Evolutionary conservation across 306 rosid species (phyloP).

Genomic region (Prunus mume): DNA sequence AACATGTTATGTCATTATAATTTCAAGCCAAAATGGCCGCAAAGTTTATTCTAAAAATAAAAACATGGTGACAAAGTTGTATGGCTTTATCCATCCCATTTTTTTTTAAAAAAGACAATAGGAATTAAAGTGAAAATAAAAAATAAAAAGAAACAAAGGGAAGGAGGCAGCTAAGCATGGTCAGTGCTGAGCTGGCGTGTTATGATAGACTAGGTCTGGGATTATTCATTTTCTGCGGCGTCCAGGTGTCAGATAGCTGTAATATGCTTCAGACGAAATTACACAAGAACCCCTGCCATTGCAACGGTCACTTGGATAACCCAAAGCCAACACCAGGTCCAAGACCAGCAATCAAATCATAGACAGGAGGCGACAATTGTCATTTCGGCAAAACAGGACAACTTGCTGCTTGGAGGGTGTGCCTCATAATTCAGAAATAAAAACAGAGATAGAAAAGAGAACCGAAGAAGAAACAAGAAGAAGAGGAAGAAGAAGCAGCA

Average conservation of each 20-base stretch:
- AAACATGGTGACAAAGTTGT: not conserved
- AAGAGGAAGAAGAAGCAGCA: not conserved
- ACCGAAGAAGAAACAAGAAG: not conserved
- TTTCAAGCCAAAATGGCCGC: no score
- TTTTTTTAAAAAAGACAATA: not conserved
- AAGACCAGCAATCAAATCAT: not conserved
- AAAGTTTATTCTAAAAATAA: not conserved
- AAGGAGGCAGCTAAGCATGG: constrained; percentile 1
- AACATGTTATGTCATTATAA: no score
- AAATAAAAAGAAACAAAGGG: not conserved
- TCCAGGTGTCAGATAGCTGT: constrained; percentile 88
- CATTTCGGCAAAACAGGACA: not conserved
- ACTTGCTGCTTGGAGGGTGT: constrained; percentile 19
- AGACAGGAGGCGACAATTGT: constrained; percentile 6
- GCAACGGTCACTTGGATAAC: constrained; percentile 52
- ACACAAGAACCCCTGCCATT: not conserved
- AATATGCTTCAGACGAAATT: constrained; percentile 3
- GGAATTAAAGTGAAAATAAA: not conserved
- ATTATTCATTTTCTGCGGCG: constrained; percentile 21
- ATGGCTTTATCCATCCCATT: not conserved
- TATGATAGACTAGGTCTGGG: constrained; percentile 18
- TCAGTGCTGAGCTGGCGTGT: constrained; percentile 50
- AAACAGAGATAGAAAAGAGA: not conserved
- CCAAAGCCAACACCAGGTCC: not conserved
- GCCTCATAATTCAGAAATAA: constrained; percentile 33